Evolutionary conservation across 2,329 filamentous ascomycete genomes (phyloP), one percentile per base, ranked within the genome.

Genomic region (Paracoccidioides brasiliensis): DNA sequence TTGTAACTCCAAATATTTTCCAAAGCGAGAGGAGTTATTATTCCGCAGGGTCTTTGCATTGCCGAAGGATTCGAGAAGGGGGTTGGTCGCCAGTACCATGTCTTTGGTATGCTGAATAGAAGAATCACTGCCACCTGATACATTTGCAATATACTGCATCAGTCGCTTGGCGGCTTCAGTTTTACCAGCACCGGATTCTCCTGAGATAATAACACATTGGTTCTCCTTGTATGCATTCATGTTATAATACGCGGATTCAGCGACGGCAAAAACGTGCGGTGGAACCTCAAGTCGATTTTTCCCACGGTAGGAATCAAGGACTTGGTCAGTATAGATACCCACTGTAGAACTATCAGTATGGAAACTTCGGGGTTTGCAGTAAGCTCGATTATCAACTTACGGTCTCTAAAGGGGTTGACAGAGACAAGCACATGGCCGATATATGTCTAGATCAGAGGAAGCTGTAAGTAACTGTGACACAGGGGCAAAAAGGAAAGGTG

Each of bases 161-260:
- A 98, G 87, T 65, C 91, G 86, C 80, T 98, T 97, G 58, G 93
- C 93, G 4, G 93, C 93, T 73, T 98, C 93, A 12, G 93, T 98
- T 79, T 98, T 98, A 70, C 93, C 93, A 38, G 93, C 93, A 69
- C 93, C 93, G 2, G 93, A 97, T 74, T 98, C 93, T 69, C 93
- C 93, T 4, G 93, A 97, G 64, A 98, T 98, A 72, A 98, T 98
- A 63, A 98, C 91, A 75, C 93, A 97, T 72, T 98, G 93, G 75
- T 97, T 97, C 64, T 97, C 93, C 67, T 89, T 89, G 78, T 98
- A 98, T 49, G 90, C 91, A 72, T 97, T 97, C 93, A 98, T 97
- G 77, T 98, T 97, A 77, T 97, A 97, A 77, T 98, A 98, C 55
- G 90, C 74, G 6, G 91, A 86, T 74, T 98, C 93, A 68, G 93